These are phyloP conservation scores for Septoria linicola DNA, from an alignment of 2,329 filamentous ascomycete genomes.

Conservation along the genomic window DNA sequence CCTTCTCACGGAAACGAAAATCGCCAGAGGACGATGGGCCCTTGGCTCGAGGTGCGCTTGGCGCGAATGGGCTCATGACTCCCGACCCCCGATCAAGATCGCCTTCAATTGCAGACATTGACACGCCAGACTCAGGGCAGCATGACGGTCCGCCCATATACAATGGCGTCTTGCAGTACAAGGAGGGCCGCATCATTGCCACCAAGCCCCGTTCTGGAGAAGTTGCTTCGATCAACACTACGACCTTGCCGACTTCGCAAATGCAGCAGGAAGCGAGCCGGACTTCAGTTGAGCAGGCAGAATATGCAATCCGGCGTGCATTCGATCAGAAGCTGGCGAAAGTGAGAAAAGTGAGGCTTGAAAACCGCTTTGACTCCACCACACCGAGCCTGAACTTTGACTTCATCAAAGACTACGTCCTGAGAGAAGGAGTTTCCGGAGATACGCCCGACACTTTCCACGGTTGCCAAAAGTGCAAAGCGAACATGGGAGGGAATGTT, in stretches of 20 bases:
- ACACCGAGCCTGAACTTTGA: slow-evolving; percentile 62
- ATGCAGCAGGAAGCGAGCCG: slow-evolving; percentile 39
- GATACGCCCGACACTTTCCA: slow-evolving; percentile 59
- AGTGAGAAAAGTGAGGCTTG: slow-evolving; percentile 36
- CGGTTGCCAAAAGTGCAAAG: slow-evolving; percentile 64
- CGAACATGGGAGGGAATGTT: slow-evolving; percentile 52
- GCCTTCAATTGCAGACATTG: slow-evolving; percentile 8
- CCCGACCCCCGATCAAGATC: slow-evolving; percentile 20
- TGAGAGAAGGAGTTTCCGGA: slow-evolving; percentile 59
- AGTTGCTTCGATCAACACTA: slow-evolving; percentile 28
- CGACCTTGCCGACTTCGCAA: slow-evolving; percentile 37
- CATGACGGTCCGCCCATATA: slow-evolving; percentile 35
- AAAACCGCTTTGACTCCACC: slow-evolving; percentile 59
- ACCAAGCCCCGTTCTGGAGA: slow-evolving; percentile 12
- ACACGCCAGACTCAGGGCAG: background rate
- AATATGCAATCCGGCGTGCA: slow-evolving; percentile 40
- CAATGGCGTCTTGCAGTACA: slow-evolving; percentile 43
- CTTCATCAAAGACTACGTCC: slow-evolving; percentile 64
- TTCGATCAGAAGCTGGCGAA: slow-evolving; percentile 37
- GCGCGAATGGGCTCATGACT: slow-evolving; percentile 23
- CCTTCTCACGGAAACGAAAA: slow-evolving; percentile 29
- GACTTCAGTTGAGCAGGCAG: slow-evolving; percentile 36
- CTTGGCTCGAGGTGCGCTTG: slow-evolving; percentile 20
- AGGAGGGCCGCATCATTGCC: slow-evolving; percentile 40
- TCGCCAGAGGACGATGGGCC: slow-evolving; percentile 22